Percentiles rank a stretch among this genome's conserved stretches.
phyloP scores from a whole-genome alignment of 805 yeast species.

The Zygosaccharomyces gambellarensis region DNA sequence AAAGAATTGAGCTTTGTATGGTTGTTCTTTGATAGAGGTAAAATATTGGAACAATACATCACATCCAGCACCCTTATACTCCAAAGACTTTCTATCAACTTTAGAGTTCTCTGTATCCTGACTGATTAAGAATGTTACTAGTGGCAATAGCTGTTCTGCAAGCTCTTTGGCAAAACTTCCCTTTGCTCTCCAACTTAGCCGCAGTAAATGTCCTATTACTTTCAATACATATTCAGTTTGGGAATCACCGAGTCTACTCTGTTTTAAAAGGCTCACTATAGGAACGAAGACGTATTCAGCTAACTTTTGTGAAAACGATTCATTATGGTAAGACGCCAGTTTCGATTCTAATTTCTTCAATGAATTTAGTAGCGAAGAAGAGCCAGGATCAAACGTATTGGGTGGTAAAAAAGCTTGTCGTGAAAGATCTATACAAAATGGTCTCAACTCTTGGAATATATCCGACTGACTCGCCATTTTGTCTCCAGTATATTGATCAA shows the following conservation, averaged over 20 bases:
- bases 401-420: conserved; percentile 40
- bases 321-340: conserved; percentile 16
- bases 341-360: conserved; percentile 34
- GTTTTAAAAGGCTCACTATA: conserved; percentile 47
- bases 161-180: conserved; percentile 37
- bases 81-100: conserved; percentile 32
- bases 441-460: conserved; percentile 35
- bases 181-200: conserved; percentile 43
- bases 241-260: conserved; percentile 42
- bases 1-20: conserved; percentile 16
- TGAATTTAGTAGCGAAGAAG: conserved; percentile 31
- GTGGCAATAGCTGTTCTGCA: conserved; percentile 44
- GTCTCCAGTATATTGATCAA: too few relatives aligned
- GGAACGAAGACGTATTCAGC: conserved; percentile 66
- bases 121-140: conserved; percentile 42
- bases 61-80: conserved; percentile 37
- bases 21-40: conserved; percentile 33
- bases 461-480: conserved; percentile 9
- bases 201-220: conserved; percentile 42
- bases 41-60: conserved; percentile 31
- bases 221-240: conserved; percentile 44
- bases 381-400: conserved; percentile 32
- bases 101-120: conserved; percentile 24
- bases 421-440: conserved; percentile 43
- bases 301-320: conserved; percentile 36